phyloP scores from a whole-genome alignment of 176 grass and related monocot genomes.

The Ensete ventricosum region DNA sequence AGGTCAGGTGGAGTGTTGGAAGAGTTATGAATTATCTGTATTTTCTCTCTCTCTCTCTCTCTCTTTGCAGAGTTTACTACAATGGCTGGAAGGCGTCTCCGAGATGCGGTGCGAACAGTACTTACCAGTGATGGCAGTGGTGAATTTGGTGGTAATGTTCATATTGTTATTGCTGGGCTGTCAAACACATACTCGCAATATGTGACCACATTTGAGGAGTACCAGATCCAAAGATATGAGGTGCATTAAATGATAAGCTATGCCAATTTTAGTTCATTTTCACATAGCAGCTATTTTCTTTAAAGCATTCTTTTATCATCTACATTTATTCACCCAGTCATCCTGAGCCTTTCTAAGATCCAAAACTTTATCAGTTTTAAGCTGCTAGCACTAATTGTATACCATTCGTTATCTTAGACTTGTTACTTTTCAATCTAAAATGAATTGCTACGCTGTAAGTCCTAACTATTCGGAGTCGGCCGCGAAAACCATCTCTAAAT shows the following conservation, averaged over 20 bases:
- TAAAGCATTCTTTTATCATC: no score
- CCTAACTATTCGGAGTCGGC: no score
- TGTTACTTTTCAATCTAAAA: no score
- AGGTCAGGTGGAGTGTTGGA: neutral
- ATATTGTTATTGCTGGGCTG: constrained; percentile 85
- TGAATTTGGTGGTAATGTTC: constrained; percentile 55
- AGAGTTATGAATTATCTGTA: no score
- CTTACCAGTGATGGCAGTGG: constrained; percentile 40
- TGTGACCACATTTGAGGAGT: constrained; percentile 86
- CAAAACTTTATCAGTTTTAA: no score
- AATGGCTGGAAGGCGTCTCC: constrained; percentile 81
- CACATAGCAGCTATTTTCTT: no score
- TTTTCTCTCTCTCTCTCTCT: neutral
- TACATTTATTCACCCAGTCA: no score
- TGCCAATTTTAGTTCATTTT: neutral
- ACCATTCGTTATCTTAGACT: no score
- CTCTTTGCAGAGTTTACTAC: constrained; percentile 83
- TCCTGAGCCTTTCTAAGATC: no score
- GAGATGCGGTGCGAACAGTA: constrained; percentile 65
- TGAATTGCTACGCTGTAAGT: no score
- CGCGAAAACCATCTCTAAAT: no score
- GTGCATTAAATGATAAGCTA: neutral
- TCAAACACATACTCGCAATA: constrained; percentile 94
- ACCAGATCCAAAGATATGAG: constrained; percentile 97
- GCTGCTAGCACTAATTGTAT: no score